Percentiles rank a stretch among this genome's conserved stretches.
These are phyloP conservation scores for Cucurbita argyrosperma DNA, from an alignment of 306 rosid genomes.

Conservation along the genomic window DNA sequence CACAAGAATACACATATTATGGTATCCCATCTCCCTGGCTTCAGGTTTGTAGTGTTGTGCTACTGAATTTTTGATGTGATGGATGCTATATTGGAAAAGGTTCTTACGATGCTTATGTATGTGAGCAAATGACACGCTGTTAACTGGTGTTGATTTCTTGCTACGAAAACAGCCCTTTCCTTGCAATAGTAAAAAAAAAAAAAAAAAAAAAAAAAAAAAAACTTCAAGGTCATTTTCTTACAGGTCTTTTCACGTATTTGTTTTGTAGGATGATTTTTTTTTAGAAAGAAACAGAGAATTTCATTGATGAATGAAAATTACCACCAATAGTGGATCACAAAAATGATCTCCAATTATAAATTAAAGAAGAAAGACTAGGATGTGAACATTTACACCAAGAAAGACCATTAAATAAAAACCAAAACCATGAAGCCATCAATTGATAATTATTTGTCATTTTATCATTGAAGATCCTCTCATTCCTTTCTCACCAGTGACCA, in stretches of 20 bases:
- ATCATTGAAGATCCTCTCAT: not conserved
- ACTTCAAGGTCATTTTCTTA: not conserved
- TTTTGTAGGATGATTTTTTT: not conserved
- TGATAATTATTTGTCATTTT: not conserved
- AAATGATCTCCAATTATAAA: not conserved
- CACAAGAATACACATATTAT: slow-evolving; percentile 94
- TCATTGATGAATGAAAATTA: not conserved
- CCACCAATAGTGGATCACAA: not conserved
- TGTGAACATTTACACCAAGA: not conserved
- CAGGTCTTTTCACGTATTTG: not conserved
- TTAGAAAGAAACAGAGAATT: too few species aligned
- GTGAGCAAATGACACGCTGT: not conserved
- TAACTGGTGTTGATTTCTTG: not conserved
- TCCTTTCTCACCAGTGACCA: not conserved
- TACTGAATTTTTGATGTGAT: not conserved
- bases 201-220: not conserved
- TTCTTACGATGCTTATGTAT: not conserved
- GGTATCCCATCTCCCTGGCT: slow-evolving; percentile 99
- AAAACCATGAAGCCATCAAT: not conserved
- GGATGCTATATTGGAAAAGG: not conserved
- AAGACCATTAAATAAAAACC: not conserved
- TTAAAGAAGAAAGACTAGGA: not conserved
- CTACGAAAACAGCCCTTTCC: not conserved
- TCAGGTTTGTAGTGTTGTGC: slow-evolving; percentile 57
- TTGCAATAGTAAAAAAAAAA: not conserved